These are phyloP conservation scores for Rhododendron henanense DNA, from an alignment of 148 eudicot genomes.

Conservation along the genomic window DNA sequence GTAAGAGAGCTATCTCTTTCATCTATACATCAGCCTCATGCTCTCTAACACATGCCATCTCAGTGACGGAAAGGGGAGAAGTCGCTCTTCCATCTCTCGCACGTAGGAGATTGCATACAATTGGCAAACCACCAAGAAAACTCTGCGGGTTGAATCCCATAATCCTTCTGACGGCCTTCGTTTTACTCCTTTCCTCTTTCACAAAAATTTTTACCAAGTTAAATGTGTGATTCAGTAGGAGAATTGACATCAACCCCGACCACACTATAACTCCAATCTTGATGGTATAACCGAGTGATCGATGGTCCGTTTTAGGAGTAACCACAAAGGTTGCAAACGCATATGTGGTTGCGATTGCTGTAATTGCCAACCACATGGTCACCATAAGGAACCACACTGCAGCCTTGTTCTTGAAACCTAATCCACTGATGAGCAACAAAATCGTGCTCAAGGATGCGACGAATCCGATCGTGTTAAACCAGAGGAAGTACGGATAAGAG, in stretches of 20 bases:
- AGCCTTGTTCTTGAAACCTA: background rate
- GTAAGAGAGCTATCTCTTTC: background rate
- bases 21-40: background rate
- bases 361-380: slow-evolving; percentile 1
- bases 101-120: background rate
- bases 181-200: background rate
- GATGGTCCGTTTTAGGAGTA: background rate
- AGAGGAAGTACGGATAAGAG: background rate
- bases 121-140: background rate
- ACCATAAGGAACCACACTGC: background rate
- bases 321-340: background rate
- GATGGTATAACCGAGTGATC: background rate
- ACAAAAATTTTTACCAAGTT: background rate
- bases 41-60: background rate
- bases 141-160: background rate
- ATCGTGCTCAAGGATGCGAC: slow-evolving; percentile 5
- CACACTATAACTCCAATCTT: background rate
- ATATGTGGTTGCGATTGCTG: background rate
- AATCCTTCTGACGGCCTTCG: background rate
- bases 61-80: background rate
- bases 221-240: background rate
- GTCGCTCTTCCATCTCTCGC: background rate
- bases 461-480: slow-evolving; percentile 15
- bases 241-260: background rate
- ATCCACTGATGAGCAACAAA: background rate